These are phyloP conservation scores for Letharia columbiana DNA, from an alignment of 495 filamentous ascomycete genomes.

Conservation along the genomic window DNA sequence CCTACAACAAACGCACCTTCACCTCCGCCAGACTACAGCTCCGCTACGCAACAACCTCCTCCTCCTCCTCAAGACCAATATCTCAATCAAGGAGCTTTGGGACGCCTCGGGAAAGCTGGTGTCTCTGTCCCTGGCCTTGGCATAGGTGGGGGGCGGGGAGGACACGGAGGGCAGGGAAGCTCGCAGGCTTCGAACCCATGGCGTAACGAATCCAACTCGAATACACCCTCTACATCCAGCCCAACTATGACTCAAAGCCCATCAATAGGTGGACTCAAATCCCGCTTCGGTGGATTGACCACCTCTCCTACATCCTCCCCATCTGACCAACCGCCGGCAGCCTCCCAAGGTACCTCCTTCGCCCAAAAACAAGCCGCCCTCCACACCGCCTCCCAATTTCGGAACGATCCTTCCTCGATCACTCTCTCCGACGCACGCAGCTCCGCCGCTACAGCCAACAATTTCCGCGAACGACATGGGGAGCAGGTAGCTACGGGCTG, in stretches of 20 bases:
- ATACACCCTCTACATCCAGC: conserved; percentile 23
- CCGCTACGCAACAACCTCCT: conserved; percentile 28
- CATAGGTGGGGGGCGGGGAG: conserved; percentile 41
- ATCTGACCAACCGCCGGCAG: conserved; percentile 27
- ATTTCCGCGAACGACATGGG: conserved; percentile 64
- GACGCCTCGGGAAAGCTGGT: conserved; percentile 64
- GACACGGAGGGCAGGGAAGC: not conserved
- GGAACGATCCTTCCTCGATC: conserved; percentile 49
- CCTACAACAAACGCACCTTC: conserved; percentile 35
- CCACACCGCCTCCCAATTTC: conserved; percentile 46
- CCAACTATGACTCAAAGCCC: conserved; percentile 8
- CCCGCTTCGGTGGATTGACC: conserved; percentile 53
- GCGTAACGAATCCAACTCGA: conserved; percentile 9
- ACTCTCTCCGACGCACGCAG: conserved; percentile 45
- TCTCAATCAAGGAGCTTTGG: conserved; percentile 61
- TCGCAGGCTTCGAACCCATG: conserved; percentile 16
- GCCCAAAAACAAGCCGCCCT: conserved; percentile 55
- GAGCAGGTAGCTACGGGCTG: conserved; percentile 61
- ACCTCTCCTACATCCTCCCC: conserved; percentile 29
- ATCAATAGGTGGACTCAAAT: conserved; percentile 48
- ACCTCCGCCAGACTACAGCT: conserved; percentile 47
- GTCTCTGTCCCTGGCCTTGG: conserved; percentile 75
- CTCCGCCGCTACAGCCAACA: conserved; percentile 54
- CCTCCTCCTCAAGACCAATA: conserved; percentile 31
- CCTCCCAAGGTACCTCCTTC: conserved; percentile 40